phyloP scores from a whole-genome alignment of 106 monocot genomes.

The Platanthera zijinensis region DNA sequence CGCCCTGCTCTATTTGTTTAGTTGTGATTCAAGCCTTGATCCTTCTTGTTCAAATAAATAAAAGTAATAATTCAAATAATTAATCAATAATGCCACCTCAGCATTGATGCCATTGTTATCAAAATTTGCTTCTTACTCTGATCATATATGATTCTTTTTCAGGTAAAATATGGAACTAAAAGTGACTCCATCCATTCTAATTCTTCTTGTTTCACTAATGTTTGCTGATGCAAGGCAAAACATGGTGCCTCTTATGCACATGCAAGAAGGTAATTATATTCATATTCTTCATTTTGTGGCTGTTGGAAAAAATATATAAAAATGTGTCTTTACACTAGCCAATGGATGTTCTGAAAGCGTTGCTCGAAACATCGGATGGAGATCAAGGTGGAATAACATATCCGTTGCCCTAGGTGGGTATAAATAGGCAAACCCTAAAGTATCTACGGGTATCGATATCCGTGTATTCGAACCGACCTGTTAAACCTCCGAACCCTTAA shows the following conservation, averaged over 20 bases:
- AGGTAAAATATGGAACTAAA: conserved; percentile 5
- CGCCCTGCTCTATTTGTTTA: no score
- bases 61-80: neutral
- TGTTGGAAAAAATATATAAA: neutral
- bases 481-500: no score
- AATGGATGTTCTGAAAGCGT: no score
- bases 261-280: conserved; percentile 2
- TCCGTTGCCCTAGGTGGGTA: no score
- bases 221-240: conserved; percentile 4
- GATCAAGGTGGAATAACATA: no score
- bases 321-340: neutral
- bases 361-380: no score
- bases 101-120: neutral
- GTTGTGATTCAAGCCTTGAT: no score
- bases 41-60: no score
- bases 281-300: neutral
- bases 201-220: neutral
- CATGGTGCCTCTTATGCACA: neutral
- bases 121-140: neutral
- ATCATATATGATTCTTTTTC: neutral
- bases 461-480: no score
- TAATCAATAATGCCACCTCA: neutral
- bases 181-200: neutral
- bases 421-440: no score
- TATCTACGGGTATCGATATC: no score